Base-by-base conservation (phyloP, 1,284 basidiomycete species). In the Irpex sp. region DNA sequence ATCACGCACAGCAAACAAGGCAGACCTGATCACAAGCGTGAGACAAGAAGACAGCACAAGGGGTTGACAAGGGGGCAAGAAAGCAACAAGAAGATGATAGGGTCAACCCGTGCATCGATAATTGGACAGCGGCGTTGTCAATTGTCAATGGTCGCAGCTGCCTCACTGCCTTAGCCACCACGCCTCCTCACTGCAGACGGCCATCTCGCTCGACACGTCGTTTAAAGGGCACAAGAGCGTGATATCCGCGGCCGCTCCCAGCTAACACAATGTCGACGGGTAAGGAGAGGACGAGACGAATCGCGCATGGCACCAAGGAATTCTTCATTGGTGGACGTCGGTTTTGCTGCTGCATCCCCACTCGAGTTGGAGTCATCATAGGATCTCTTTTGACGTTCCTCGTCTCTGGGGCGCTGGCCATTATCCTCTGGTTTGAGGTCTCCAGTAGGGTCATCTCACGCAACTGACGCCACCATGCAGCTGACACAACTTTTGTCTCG, bases 311-410 rank as follows among this genome's bases (percentile, higher is more conserved):
- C 15, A 17, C 57, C 44, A 58, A 58, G 47, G 77, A 79, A 34
- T 70, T 80, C 44, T 74, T 83, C 61, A 79, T 79, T 59, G 78
- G 79, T 15, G 75, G 79, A 17, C 76, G 69, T 58, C 81, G 76
- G 3, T 88, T 83, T 70, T 89, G 87, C 69, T 87, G 79, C 67
- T 89, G 88, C 69, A 71, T 89, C 66, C 83, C 86, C 52, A 83
- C 87, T n/a, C 81, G 88, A 62, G 63, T 83, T 3, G 86, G 88
- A 38, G 85, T 87, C 40, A 78, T 85, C 59, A 70, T 82, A 58
- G 80, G 85, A 76, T 79, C 84, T 31, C 64, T 81, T 2, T 71
- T 88, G 8, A 81, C 81, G 0, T 79, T 86, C 57, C 67, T 87
- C 21, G 72, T 88, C 36, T 76, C 83, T 2, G 82, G 81, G 1